Conservation (phyloP, 1,284 basidiomycete genomes). For the Moesziomyces aphidis region DNA sequence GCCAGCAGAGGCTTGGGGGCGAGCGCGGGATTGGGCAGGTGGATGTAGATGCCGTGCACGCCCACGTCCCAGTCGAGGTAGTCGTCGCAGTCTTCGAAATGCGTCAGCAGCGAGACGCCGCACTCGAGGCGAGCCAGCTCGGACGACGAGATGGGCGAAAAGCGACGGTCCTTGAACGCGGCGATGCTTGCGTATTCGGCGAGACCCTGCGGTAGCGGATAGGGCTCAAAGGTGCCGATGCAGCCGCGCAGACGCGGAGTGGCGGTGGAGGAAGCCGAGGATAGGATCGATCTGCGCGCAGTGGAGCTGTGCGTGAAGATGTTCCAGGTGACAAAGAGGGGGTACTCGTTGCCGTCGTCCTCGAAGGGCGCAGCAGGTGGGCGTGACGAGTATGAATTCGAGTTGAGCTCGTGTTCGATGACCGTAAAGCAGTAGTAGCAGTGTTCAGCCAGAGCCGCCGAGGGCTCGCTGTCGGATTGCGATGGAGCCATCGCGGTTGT, state of each 20-base stretch:
- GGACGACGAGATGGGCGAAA: slow-evolving; percentile 76
- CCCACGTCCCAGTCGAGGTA: slow-evolving; percentile 94
- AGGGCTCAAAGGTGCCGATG: slow-evolving; percentile 90
- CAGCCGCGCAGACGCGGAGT: slow-evolving; percentile 84
- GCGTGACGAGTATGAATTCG: neutral
- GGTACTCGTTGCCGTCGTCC: slow-evolving; percentile 70
- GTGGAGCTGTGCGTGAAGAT: slow-evolving; percentile 69
- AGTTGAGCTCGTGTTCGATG: slow-evolving; percentile 68
- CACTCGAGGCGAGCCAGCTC: slow-evolving; percentile 87
- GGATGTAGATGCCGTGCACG: slow-evolving; percentile 89
- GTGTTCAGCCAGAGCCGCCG: slow-evolving; percentile 65
- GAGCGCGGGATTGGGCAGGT: slow-evolving; percentile 80
- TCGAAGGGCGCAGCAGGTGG: slow-evolving; percentile 18
- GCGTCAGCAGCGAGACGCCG: slow-evolving; percentile 89
- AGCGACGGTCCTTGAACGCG: slow-evolving; percentile 71
- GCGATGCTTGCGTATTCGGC: slow-evolving; percentile 84
- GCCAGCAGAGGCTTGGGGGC: slow-evolving; percentile 71
- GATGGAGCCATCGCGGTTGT: slow-evolving; percentile 14
- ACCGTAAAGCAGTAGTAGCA: slow-evolving; percentile 72
- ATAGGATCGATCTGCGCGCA: slow-evolving; percentile 10
- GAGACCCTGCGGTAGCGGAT: slow-evolving; percentile 80
- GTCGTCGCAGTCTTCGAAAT: slow-evolving; percentile 85
- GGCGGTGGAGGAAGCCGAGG: slow-evolving; percentile 71
- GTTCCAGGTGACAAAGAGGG: slow-evolving; percentile 98
- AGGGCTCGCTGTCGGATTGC: neutral